Base-by-base conservation (phyloP, 1,284 basidiomycete species). In the Ceratobasidium sp. region DNA sequence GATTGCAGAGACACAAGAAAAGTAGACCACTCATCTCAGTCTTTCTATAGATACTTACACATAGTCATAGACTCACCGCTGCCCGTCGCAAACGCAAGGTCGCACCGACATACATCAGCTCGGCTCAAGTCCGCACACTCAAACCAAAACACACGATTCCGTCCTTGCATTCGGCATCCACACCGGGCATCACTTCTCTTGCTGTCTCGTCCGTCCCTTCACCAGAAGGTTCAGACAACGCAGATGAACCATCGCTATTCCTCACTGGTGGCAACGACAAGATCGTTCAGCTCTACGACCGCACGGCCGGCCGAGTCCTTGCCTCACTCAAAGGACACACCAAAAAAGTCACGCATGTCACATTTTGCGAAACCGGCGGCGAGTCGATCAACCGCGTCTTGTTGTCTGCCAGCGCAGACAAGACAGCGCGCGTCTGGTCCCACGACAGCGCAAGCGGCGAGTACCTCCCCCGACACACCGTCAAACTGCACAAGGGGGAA, bases 251-350 rank as follows among this genome's bases (percentile, higher is more conserved):
- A 39, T 85, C 88, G 16, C 89, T 94, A 75, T 90, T 96, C 81
- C 83, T 97, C 74, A 98, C 97, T 1, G 97, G 97, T 76, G 97
- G 97, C 32, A 94, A 96, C 79, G 97, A 99, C 86, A 97, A 97
- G 82, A 86, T 91, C 60, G 95, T 99, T 0, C 94, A 97, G 78
- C 82, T 99, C n/a, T 98, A 97, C 79, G 96, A 98, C 82, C 87
- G 91, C 73, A 85, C 84, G 78, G 91, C 89, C 10, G 89, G 92
- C 80, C 97, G 97, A 81, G 93, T 97, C 6, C 81, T 98, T 58
- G 93, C 92, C 10, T 90, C 92, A 1, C 89, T 98, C 80, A 97
- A 97, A 81, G 97, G 96, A 14, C 97, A 99, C 83, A 93, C 92
- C 41, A 98, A 98, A 84, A 92, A 92, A 78, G 84, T 99, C 80